Percentiles rank a stretch among this genome's conserved stretches.
Evolutionary conservation across 164 flowering plant genomes (phyloP).

Genomic region (Annona cherimola): DNA sequence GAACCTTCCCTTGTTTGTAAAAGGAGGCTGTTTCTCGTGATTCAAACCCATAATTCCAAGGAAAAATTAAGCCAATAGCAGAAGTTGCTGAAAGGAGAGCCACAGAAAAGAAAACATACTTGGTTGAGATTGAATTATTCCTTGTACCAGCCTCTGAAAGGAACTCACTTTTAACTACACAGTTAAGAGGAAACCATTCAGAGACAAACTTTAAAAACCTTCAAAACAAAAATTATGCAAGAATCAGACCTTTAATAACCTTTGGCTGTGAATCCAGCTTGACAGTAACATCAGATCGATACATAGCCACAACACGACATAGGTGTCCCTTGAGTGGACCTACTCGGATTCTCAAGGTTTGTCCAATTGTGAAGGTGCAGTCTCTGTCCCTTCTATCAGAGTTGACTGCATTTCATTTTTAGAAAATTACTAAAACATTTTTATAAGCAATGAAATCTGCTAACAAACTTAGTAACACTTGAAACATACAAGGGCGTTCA

Average conservation of each 20-base stretch:
- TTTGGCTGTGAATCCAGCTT: constrained; percentile 83
- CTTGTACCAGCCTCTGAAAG: constrained; percentile 72
- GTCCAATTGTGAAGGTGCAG: constrained; percentile 70
- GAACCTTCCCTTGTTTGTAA: no score
- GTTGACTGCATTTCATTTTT: constrained; percentile 38
- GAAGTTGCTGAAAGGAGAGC: background rate
- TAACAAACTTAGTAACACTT: constrained; percentile 9
- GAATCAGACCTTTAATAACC: constrained; percentile 69
- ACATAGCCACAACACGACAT: constrained; percentile 78
- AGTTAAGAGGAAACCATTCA: constrained; percentile 1
- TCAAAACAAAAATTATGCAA: constrained; percentile 1
- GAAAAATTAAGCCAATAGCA: background rate
- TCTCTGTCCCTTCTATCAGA: constrained; percentile 38
- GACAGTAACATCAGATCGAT: constrained; percentile 73
- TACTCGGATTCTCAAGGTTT: constrained; percentile 72
- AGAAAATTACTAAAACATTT: constrained; percentile 8
- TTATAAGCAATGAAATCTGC: background rate
- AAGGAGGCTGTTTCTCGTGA: no score
- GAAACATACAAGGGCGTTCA: constrained; percentile 49
- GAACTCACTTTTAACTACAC: constrained; percentile 74
- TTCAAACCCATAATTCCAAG: background rate
- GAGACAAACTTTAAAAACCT: background rate
- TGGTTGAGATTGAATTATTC: constrained; percentile 28
- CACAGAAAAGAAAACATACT: constrained; percentile 25
- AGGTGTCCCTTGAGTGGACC: constrained; percentile 91